A percentile compares a stretch with the other conserved stretches of the same genome.
Conservation (phyloP, 495 filamentous ascomycete genomes). For the Clavariopsis aquatica region DNA sequence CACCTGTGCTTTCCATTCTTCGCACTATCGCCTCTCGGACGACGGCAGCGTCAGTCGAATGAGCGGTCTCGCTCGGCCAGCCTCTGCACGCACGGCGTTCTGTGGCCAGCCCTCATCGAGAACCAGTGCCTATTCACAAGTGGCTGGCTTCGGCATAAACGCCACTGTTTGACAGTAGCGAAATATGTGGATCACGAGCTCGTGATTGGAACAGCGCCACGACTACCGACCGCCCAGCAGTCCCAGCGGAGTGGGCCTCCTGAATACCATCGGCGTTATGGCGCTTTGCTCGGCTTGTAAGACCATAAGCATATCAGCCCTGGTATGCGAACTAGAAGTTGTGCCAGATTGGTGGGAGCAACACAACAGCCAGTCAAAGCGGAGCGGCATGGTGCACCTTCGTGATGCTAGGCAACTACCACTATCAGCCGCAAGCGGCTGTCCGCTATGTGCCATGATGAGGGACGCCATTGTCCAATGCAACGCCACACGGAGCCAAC, state of each 20-base stretch:
- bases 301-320: conserved; percentile 13
- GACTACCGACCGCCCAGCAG: conserved; percentile 1
- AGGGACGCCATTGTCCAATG: conserved; percentile 21
- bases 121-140: not conserved
- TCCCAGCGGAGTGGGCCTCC: not conserved
- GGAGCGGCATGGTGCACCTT: conserved; percentile 27
- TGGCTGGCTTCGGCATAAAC: conserved; percentile 17
- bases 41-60: conserved; percentile 10
- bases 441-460: conserved; percentile 25
- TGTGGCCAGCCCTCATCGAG: not conserved
- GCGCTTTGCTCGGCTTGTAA: conserved; percentile 17
- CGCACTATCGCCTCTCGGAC: not conserved
- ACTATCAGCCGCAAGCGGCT: conserved; percentile 9
- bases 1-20: not conserved
- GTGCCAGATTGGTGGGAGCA: conserved; percentile 26
- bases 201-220: conserved; percentile 15
- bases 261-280: conserved; percentile 5
- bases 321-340: conserved; percentile 15
- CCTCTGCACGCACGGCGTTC: not conserved
- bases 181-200: not conserved
- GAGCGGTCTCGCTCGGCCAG: not conserved
- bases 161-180: conserved; percentile 2
- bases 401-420: conserved; percentile 20
- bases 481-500: conserved; percentile 1
- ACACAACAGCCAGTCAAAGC: conserved; percentile 15